Evolutionary conservation across 495 filamentous ascomycete species (phyloP).

Genomic region (Venustampulla echinocandica): DNA sequence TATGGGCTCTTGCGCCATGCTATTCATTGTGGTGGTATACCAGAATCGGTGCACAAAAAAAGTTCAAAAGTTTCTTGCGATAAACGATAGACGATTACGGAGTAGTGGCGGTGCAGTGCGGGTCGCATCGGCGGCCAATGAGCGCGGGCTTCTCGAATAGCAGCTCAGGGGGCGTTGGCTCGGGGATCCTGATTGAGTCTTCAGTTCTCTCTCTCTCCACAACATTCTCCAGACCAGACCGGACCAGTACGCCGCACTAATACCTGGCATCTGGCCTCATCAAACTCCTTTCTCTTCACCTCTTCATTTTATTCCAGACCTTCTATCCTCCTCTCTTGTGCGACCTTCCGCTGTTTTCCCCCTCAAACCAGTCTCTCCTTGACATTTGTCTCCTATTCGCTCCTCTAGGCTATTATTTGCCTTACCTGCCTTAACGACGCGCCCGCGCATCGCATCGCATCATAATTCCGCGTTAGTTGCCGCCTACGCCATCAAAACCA

Average conservation of each 20-base stretch:
- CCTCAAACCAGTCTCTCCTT: constrained; percentile 11
- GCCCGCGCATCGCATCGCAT: constrained; percentile 3
- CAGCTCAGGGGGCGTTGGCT: background rate
- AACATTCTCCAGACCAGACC: too few relatives aligned
- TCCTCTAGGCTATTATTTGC: constrained; percentile 1
- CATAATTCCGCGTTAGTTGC: background rate
- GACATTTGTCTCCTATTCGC: constrained; percentile 10
- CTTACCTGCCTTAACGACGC: background rate
- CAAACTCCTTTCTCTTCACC: constrained; percentile 6
- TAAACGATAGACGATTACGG: constrained; percentile 13
- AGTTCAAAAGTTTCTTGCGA: constrained; percentile 15
- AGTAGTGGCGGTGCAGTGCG: background rate
- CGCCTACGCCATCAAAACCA: background rate
- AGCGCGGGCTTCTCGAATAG: background rate
- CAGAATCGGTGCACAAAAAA: constrained; percentile 12
- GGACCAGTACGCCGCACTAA: too few relatives aligned
- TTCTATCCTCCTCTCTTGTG: constrained; percentile 14
- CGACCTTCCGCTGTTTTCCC: constrained; percentile 14
- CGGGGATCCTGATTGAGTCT: constrained; percentile 14
- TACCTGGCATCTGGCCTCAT: constrained; percentile 20
- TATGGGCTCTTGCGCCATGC: constrained; percentile 21
- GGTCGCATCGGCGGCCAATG: background rate
- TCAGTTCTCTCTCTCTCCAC: constrained; percentile 6
- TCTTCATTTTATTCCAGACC: too few relatives aligned
- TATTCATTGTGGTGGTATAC: constrained; percentile 1